These are phyloP conservation scores for Mycena haematopus DNA, from an alignment of 768 basidiomycete genomes.

Conservation along the genomic window DNA sequence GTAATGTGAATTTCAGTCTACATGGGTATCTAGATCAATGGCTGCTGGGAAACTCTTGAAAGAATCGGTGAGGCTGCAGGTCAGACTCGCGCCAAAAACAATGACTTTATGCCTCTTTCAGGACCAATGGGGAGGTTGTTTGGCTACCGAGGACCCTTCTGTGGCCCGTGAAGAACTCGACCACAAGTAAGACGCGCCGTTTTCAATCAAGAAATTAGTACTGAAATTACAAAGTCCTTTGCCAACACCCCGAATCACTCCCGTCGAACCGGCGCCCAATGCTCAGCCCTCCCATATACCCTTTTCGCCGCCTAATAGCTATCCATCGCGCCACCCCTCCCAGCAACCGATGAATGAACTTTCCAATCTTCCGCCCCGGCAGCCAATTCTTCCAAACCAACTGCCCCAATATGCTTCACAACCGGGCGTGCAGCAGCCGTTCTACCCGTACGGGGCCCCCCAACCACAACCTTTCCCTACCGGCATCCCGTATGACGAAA, in stretches of 20 bases:
- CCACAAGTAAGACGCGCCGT: constrained; percentile 53
- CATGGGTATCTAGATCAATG: constrained; percentile 59
- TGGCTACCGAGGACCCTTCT: constrained; percentile 16
- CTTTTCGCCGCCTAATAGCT: not conserved
- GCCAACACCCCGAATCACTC: constrained; percentile 68
- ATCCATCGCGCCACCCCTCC: not conserved
- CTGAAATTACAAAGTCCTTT: constrained; percentile 54
- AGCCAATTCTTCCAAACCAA: constrained; percentile 11
- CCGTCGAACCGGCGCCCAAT: constrained; percentile 36
- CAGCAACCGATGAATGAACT: constrained; percentile 7
- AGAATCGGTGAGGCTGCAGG: constrained; percentile 29
- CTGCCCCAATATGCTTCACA: constrained; percentile 17
- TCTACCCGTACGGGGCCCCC: not conserved
- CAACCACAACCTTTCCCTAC: not conserved
- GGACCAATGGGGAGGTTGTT: constrained; percentile 36
- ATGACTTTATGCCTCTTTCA: not conserved
- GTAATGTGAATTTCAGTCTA: constrained; percentile 58
- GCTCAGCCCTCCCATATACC: constrained; percentile 5
- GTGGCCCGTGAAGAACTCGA: constrained; percentile 15
- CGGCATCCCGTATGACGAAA: not conserved
- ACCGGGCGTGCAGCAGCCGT: constrained; percentile 8
- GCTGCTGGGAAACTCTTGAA: constrained; percentile 50
- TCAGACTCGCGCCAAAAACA: too few species aligned
- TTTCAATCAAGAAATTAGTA: constrained; percentile 17
- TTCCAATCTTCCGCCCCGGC: constrained; percentile 9